Conservation (phyloP, 2,329 filamentous ascomycete species). For the Fusarium coicis region DNA sequence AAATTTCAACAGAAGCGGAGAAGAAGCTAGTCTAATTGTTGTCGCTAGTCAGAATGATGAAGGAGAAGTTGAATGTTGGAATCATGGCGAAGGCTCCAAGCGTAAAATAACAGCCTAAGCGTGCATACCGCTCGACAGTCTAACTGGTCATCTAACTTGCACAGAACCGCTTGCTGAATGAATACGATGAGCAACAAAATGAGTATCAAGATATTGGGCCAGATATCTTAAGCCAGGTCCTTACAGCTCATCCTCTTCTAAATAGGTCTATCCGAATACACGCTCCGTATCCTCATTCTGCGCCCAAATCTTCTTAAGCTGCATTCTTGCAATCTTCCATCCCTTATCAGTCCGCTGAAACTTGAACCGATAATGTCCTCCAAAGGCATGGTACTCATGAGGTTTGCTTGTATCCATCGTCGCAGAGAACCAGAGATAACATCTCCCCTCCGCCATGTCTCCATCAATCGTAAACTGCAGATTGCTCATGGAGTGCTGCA, state of each 20-base stretch:
- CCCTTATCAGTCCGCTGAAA: neutral
- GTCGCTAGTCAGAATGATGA: too few species aligned
- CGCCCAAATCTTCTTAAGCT: neutral
- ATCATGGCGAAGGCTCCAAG: too few species aligned
- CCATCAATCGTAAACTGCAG: fast-evolving
- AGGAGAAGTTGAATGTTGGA: too few species aligned
- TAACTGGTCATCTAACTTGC: too few species aligned
- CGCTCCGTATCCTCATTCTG: neutral
- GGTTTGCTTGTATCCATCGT: neutral
- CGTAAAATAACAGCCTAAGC: too few species aligned
- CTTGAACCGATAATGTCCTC: neutral
- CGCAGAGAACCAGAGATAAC: neutral
- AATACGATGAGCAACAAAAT: neutral
- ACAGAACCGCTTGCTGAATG: too few species aligned
- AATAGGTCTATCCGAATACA: neutral
- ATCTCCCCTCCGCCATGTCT: neutral
- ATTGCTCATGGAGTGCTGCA: neutral
- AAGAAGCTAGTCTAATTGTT: too few species aligned
- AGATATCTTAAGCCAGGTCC: neutral
- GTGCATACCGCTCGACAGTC: too few species aligned
- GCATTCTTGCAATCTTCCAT: neutral
- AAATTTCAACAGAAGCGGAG: too few species aligned
- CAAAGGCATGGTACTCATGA: neutral
- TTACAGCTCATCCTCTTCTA: neutral
- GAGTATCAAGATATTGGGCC: neutral